Base-by-base conservation (phyloP, 441 rosid species). In the Theobroma grandiflorum region DNA sequence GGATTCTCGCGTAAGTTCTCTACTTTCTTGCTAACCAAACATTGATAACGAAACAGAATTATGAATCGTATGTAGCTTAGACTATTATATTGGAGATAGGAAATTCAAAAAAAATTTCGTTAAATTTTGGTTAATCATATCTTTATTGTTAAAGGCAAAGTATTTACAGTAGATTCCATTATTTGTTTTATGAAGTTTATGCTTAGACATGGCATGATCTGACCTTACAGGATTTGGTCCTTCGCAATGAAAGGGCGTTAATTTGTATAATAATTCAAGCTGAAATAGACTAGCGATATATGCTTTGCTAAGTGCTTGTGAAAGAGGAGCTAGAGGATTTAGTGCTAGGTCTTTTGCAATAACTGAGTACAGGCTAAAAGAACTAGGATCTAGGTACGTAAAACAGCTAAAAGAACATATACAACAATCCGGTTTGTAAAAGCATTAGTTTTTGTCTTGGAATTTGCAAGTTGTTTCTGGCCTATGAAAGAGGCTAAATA, bases 1-100 rank as follows among this genome's bases (percentile, higher is more conserved):
- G 99, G 99, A 90, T 93, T 84, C 98, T 96, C 31, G 94, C 89
- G 99, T 96, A 90, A 88, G 96, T 81, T 38, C 22, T 38, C 33
- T 26, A 58, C 79, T 55, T 76, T 47, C 31, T 62, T 78, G 45
- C 6, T 77, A 15, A 69, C 37, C 78, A 73, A 40, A 5, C 20
- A 0, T 59, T 3, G 70, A 45, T 10, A 40, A 68, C 57, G 22
- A n/a, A 61, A 59, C 20, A 16, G 38, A 74, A 65, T 61, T 31
- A 31, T 61, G 66, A 26, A 26, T 26, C 31, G 1, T 26, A 26
- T 26, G 6, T 42, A 43, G 18, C 52, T 37, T 37, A 16, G 22
- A 42, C 15, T 42, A n/a, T 55, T 7, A n/a, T n/a, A 26, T 4
- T 8, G 62, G 31, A 20, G 31, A 20, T 57, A n/a, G 20, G 12